Evolutionary conservation across 805 yeast species (phyloP), one percentile per base, ranked within the genome.

Genomic region (Scheffersomyces spartinae): DNA sequence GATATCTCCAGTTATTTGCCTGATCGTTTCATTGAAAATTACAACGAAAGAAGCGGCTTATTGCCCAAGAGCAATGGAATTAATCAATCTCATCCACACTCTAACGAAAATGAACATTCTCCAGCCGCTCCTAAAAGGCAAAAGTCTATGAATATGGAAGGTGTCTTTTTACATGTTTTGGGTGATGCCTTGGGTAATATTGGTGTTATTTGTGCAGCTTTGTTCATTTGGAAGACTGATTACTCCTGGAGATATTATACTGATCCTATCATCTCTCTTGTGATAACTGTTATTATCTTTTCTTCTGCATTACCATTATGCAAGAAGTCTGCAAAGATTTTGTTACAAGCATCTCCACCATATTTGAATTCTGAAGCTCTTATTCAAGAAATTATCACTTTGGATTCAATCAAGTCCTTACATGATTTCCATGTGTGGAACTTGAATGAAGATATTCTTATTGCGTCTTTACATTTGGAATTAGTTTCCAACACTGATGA

Each of bases 391-490:
- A 77, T 88, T 23, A 51, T 72, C 18, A 55, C 68, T 10, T 61
- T 91, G 11, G 68, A 72, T 1, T 81, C 86, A 14, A 88, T 88
- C 26, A 64, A 70, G 30, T 80, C 93, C 2, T 76, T 91, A 17
- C 98, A 88, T 50, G 98, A 88, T 53, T 76, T 88, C 64, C 98
- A 88, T 52, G 76, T 88, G 31, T 88, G 98, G 98, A 88, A 85
- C 47, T 66, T 88, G 39, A 82, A 86, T 25, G 98, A 88, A 54
- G 78, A 75, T 33, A 68, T 81, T 28, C 66, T 74, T 37, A 82
- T 88, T 45, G 95, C 96, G 1, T 78, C 95, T 1, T 64, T 91
- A 32, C 98, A 88, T 49, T 79, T 85, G 20, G 82, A 84, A 42
- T 64, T 91, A 21, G 64, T 68, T 26, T 54, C 68, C 9, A 59